These are phyloP conservation scores for Lotus japonicus DNA, from an alignment of 306 rosid species.

Conservation along the genomic window DNA sequence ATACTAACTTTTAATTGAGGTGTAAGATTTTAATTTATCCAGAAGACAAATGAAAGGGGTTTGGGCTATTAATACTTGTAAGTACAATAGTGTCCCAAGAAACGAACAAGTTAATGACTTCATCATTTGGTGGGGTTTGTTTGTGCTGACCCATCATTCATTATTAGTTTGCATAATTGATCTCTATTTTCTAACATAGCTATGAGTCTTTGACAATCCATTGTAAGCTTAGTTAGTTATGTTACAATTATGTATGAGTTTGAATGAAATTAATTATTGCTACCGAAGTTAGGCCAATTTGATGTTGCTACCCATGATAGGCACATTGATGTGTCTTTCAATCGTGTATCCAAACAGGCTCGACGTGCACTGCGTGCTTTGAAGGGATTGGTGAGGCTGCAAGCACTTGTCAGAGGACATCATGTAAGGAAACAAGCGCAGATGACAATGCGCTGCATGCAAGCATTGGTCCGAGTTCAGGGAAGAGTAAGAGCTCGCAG, in stretches of 20 bases:
- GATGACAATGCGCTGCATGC: conserved; percentile 97
- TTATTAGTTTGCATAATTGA: no score
- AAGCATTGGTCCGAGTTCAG: conserved; percentile 86
- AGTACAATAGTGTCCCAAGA: no score
- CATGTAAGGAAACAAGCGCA: conserved; percentile 93
- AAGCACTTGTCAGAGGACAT: conserved; percentile 90
- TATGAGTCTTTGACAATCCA: background rate
- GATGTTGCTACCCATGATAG: no score
- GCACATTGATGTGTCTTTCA: no score
- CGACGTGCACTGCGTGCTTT: conserved; percentile 84
- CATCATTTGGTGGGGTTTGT: background rate
- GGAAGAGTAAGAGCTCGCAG: conserved; percentile 75
- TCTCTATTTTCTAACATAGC: no score
- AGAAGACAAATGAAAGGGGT: no score
- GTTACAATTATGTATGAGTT: background rate
- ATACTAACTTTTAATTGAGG: no score
- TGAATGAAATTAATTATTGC: background rate
- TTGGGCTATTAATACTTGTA: no score
- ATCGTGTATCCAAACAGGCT: no score
- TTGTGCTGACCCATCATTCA: background rate
- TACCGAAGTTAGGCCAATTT: background rate
- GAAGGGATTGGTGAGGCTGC: conserved; percentile 86
- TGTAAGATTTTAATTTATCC: no score
- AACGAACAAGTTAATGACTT: no score
- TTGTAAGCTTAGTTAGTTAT: background rate